Percentiles rank a stretch among this genome's conserved stretches.
These are phyloP conservation scores for Pittosporum tobira DNA, from an alignment of 129 eudicot species.

Conservation along the genomic window DNA sequence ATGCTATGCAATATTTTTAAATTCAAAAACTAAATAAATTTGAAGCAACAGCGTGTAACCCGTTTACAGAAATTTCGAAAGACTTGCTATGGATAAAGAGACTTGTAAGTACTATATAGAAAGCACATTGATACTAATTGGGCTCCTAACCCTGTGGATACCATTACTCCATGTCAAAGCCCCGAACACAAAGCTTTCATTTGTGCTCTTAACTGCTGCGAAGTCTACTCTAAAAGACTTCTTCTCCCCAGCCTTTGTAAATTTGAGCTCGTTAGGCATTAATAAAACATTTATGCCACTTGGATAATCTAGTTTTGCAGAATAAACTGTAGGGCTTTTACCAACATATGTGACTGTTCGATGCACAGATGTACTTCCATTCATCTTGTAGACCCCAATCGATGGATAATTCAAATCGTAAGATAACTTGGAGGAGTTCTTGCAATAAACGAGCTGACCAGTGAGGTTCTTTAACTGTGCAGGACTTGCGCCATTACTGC, in stretches of 20 bases:
- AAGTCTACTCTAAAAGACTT: constrained; percentile 38
- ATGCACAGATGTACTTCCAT: constrained; percentile 37
- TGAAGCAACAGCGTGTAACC: too few species aligned
- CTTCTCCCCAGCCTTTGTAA: constrained; percentile 37
- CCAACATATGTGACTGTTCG: constrained; percentile 54
- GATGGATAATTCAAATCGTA: constrained; percentile 61
- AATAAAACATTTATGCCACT: constrained; percentile 37
- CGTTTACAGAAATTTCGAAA: too few species aligned
- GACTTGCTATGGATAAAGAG: too few species aligned
- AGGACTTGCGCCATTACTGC: constrained; percentile 52
- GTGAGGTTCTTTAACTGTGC: constrained; percentile 57
- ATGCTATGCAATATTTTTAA: too few species aligned
- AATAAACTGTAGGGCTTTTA: constrained; percentile 39
- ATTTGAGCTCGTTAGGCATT: constrained; percentile 34
- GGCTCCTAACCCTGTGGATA: constrained; percentile 37
- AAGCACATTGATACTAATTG: constrained; percentile 42
- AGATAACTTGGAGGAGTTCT: constrained; percentile 25
- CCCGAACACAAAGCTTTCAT: constrained; percentile 52
- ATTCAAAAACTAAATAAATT: too few species aligned
- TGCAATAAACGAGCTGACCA: constrained; percentile 24
- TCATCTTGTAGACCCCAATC: constrained; percentile 48
- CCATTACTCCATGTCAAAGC: constrained; percentile 49
- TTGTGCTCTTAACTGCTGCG: constrained; percentile 30
- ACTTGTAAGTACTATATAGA: constrained; percentile 24
- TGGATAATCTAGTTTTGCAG: constrained; percentile 35